phyloP scores from a whole-genome alignment of 169 alveolate species.

The Plasmodium malariae region DNA sequence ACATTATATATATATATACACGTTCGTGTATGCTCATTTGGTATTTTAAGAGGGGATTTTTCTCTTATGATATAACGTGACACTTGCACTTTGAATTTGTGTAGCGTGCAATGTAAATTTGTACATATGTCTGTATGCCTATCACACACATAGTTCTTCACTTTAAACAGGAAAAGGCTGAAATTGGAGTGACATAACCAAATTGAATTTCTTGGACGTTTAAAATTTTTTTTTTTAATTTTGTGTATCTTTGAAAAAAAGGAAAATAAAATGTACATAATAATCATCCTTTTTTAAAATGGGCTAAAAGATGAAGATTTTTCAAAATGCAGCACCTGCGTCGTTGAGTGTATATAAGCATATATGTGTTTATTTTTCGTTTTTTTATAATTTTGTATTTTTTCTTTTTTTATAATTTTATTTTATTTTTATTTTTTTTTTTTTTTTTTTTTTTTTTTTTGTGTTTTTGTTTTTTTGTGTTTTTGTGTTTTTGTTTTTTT shows the following conservation, averaged over 20 bases:
- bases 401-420: not conserved
- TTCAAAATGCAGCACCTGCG: not conserved
- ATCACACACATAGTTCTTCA: not conserved
- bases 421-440: not conserved
- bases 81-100: no score
- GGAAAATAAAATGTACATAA: no score
- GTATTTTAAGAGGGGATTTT: no score
- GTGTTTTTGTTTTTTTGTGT: not conserved
- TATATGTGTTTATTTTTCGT: not conserved
- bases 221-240: no score
- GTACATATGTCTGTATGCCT: no score
- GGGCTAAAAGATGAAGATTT: not conserved
- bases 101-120: not conserved
- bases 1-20: no score
- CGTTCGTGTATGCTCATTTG: no score
- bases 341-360: not conserved
- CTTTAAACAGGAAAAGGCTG: not conserved
- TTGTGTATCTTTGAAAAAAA: not conserved
- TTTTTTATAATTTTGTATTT: not conserved
- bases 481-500: no score
- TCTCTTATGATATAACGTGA: no score
- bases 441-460: not conserved
- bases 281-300: no score
- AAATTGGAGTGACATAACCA: not conserved
- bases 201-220: not conserved